phyloP scores from a whole-genome alignment of 2,329 filamentous ascomycete species.

The Talaromyces rugulosus region DNA sequence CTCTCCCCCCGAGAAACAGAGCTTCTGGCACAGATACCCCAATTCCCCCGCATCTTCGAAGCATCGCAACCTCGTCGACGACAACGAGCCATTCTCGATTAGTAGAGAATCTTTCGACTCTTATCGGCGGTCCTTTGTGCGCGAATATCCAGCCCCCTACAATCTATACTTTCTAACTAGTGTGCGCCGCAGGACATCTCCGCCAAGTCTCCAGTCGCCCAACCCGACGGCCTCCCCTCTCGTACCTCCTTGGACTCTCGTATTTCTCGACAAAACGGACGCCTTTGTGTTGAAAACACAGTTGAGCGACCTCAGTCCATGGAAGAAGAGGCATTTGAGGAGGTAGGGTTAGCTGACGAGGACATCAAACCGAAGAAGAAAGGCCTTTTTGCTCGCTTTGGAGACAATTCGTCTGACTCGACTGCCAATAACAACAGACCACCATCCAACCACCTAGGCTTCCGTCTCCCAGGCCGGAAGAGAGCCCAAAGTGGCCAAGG shows the following conservation, averaged over 20 bases:
- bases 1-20: constrained; percentile 81
- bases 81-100: constrained; percentile 91
- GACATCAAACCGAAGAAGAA: constrained; percentile 70
- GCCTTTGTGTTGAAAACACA: constrained; percentile 56
- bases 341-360: constrained; percentile 74
- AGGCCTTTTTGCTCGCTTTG: constrained; percentile 73
- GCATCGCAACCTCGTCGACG: constrained; percentile 63
- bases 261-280: constrained; percentile 58
- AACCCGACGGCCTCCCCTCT: constrained; percentile 54
- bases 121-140: constrained; percentile 89
- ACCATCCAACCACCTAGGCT: constrained; percentile 49
- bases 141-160: constrained; percentile 28
- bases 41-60: constrained; percentile 50
- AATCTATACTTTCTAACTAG: constrained; percentile 11
- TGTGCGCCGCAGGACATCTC: constrained; percentile 70
- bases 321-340: constrained; percentile 79
- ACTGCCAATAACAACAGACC: constrained; percentile 39
- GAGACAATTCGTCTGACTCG: constrained; percentile 49
- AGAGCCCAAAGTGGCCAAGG: constrained; percentile 66
- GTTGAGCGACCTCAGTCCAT: constrained; percentile 61
- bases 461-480: constrained; percentile 69
- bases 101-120: constrained; percentile 96
- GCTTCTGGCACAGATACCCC: constrained; percentile 63
- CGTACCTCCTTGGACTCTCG: constrained; percentile 79
- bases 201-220: constrained; percentile 71